Base-by-base conservation (phyloP, 352 stramenopile species). In the Pythium vanterpoolii region DNA sequence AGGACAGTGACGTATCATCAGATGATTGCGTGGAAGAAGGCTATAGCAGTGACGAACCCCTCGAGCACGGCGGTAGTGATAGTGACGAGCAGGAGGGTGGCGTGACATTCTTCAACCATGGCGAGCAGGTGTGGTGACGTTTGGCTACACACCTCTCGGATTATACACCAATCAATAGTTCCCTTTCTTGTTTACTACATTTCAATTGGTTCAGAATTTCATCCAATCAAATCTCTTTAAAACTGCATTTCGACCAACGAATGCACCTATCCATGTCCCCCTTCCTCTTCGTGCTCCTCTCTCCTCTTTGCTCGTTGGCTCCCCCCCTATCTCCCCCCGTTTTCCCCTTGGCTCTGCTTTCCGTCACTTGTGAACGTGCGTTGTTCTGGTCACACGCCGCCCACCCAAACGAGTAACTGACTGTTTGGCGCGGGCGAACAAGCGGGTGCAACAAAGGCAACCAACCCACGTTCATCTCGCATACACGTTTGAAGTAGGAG, bases 361-460 rank as follows among this genome's bases (percentile, higher is more conserved):
- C 36, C 13, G 31, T 75, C 77, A 88, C 77, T 90, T 81, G 76
- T 76, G 55, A 90, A 90, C 59, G 83, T 79, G 77, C 76, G 64
- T 61, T 76, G 75, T 86, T 68, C 68, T 76, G 74, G 62, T 76
- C 68, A 85, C 58, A 55, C 36, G 57, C 43, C 57, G 45, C 61
- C 54, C 40, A 55, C 42, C 21, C 62, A 62, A 45, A 56, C n/a
- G n/a, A n/a, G n/a, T n/a, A n/a, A n/a, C 50, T 26, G 11, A 40
- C 19, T 36, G 8, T 46, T 62, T 38, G 39, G 42, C 26, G 27
- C 45, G 44, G 50, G 40, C 40, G 33, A 61, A 19, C 60, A 33
- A 66, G 19, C 28, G 24, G 42, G 36, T 23, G 51, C 23, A 58
- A 40, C 34, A 40, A 40, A 40, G 34, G 10, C n/a, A n/a, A 40